Conservation (phyloP, 495 filamentous ascomycete genomes). For the Neurospora hispaniola region DNA sequence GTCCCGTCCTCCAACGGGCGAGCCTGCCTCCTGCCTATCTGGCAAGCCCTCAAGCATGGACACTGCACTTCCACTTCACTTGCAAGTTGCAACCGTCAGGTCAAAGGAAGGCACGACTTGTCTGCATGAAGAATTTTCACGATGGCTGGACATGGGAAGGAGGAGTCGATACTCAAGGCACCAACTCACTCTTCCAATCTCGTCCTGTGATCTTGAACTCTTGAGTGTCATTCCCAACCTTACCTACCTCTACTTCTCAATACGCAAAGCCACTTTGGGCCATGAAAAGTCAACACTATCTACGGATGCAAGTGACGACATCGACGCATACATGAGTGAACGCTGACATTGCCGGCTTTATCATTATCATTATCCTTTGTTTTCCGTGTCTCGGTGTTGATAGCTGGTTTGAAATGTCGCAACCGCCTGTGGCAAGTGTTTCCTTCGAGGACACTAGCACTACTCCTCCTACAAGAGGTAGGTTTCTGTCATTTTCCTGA, state of each 20-base stretch:
- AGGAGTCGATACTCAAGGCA: background rate
- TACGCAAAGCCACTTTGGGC: background rate
- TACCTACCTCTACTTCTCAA: background rate
- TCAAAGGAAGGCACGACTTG: background rate
- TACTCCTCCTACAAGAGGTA: conserved; percentile 6
- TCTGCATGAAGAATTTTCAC: background rate
- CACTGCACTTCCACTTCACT: background rate
- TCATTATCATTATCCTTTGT: background rate
- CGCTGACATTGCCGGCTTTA: background rate
- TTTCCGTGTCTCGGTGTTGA: background rate
- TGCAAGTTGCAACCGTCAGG: background rate
- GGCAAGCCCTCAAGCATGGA: background rate
- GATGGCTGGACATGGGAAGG: background rate
- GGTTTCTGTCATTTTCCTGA: background rate
- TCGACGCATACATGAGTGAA: background rate
- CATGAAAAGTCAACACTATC: background rate
- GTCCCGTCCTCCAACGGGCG: background rate
- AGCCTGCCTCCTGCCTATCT: background rate
- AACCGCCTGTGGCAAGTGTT: conserved; percentile 3
- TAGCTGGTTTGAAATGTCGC: background rate
- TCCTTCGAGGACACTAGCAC: conserved; percentile 10
- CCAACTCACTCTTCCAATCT: background rate
- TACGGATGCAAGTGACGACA: background rate
- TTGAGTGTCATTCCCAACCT: background rate
- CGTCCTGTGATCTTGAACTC: background rate